phyloP scores from a whole-genome alignment of 106 monocot species.

The Allium cepa region DNA sequence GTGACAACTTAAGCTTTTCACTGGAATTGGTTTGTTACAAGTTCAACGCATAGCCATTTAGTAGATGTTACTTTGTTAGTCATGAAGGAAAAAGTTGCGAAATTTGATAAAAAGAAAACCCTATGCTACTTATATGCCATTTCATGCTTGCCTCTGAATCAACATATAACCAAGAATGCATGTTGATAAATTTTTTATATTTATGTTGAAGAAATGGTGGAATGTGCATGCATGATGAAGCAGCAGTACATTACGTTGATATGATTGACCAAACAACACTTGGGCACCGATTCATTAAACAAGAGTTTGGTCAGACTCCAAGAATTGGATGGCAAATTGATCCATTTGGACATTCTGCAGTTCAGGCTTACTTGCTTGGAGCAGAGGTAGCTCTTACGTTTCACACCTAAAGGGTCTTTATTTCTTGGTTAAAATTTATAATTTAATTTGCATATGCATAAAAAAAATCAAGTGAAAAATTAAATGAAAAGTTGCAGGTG shows the following conservation, averaged over 20 bases:
- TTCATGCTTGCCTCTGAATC: background rate
- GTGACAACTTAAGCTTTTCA: no score
- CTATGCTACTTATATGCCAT: no score
- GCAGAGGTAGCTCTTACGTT: conserved; percentile 47
- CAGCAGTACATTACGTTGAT: conserved; percentile 85
- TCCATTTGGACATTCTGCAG: conserved; percentile 97
- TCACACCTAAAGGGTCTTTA: no score
- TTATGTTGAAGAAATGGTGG: conserved; percentile 76
- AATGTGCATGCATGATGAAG: conserved; percentile 99
- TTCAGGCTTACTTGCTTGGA: conserved; percentile 89
- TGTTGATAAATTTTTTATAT: background rate
- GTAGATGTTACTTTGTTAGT: background rate
- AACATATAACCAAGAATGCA: no score
- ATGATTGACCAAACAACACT: conserved; percentile 99
- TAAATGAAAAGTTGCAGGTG: no score
- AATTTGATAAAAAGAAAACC: no score
- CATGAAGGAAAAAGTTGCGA: background rate
- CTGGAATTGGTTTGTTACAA: no score
- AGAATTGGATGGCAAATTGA: conserved; percentile 99
- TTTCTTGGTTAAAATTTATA: no score
- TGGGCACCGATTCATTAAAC: conserved; percentile 76
- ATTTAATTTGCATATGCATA: no score
- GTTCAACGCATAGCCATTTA: no score
- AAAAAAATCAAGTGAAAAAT: no score
- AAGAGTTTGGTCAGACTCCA: conserved; percentile 75